phyloP scores from a whole-genome alignment of 2,329 filamentous ascomycete genomes.

The Trichoderma guizhouense region DNA sequence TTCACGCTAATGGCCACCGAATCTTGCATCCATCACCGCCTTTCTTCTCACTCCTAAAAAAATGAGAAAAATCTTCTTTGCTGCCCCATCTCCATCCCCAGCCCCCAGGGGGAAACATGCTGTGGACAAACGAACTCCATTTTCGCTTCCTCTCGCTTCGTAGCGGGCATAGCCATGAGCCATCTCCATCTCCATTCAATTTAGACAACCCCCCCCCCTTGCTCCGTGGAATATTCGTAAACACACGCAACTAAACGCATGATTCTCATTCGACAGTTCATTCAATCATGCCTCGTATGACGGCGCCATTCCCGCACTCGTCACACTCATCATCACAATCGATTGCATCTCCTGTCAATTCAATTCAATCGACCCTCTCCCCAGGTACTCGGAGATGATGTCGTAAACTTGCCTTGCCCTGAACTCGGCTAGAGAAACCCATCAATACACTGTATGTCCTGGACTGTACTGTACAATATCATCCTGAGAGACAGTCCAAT shows the following conservation, averaged over 20 bases:
- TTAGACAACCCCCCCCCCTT: not conserved
- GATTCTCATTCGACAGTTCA: constrained; percentile 10
- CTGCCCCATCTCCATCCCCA: not conserved
- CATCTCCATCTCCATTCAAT: not conserved
- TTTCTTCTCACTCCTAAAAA: not conserved
- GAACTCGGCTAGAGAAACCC: not conserved
- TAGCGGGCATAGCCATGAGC: not conserved
- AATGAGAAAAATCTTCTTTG: not conserved
- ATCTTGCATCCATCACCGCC: constrained; percentile 12
- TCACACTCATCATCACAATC: not conserved
- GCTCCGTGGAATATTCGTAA: not conserved
- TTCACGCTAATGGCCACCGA: not conserved
- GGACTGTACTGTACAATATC: too few species aligned
- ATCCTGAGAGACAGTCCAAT: not conserved
- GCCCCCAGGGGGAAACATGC: not conserved
- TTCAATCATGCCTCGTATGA: constrained; percentile 1
- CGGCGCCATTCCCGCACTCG: not conserved
- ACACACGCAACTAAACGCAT: not conserved
- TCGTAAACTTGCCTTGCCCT: not conserved
- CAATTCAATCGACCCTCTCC: not conserved
- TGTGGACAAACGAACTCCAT: not conserved
- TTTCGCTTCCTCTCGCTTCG: constrained; percentile 1
- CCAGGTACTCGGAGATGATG: not conserved
- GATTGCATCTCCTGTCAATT: not conserved
- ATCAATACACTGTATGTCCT: too few species aligned